These are phyloP conservation scores for Cyberlindnera sargentensis DNA, from an alignment of 805 yeast species.

Conservation along the genomic window DNA sequence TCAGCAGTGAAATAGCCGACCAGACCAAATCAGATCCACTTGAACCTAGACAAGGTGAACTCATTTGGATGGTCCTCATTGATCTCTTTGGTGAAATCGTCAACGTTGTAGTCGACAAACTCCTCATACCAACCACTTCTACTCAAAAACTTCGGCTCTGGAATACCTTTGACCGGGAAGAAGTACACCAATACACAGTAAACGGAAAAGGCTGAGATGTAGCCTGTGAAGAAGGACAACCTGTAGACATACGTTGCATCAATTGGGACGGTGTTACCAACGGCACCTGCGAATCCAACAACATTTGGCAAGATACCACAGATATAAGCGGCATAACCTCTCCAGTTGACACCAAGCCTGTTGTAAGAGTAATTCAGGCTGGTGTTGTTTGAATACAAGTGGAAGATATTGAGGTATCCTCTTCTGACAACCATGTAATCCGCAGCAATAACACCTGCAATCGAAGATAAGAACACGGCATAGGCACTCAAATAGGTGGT, in stretches of 20 bases:
- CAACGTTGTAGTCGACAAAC: slow-evolving; percentile 9
- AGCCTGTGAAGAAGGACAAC: slow-evolving; percentile 74
- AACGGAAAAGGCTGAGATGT: slow-evolving; percentile 46
- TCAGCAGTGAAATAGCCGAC: no score
- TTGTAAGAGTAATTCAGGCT: slow-evolving; percentile 52
- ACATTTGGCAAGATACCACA: slow-evolving; percentile 79
- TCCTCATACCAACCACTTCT: slow-evolving; percentile 46
- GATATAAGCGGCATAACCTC: slow-evolving; percentile 75
- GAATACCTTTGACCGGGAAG: slow-evolving; percentile 48
- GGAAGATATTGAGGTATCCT: slow-evolving; percentile 58
- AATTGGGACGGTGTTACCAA: slow-evolving; percentile 64
- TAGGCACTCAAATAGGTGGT: slow-evolving; percentile 78
- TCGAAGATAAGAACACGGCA: slow-evolving; percentile 73
- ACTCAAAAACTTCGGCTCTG: slow-evolving; percentile 31
- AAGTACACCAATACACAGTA: slow-evolving; percentile 46
- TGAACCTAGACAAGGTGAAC: background rate
- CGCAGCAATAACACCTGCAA: slow-evolving; percentile 66
- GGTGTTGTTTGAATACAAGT: slow-evolving; percentile 46
- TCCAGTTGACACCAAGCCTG: slow-evolving; percentile 67
- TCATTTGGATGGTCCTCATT: slow-evolving; percentile 18
- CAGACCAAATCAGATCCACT: no score
- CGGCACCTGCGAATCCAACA: slow-evolving; percentile 83
- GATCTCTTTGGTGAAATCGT: slow-evolving; percentile 13
- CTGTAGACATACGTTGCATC: slow-evolving; percentile 74
- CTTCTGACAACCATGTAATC: slow-evolving; percentile 72